A percentile compares a stretch with the other conserved stretches of the same genome.
These are phyloP conservation scores for Clavispora carvajalis DNA, from an alignment of 805 yeast genomes.

Conservation along the genomic window DNA sequence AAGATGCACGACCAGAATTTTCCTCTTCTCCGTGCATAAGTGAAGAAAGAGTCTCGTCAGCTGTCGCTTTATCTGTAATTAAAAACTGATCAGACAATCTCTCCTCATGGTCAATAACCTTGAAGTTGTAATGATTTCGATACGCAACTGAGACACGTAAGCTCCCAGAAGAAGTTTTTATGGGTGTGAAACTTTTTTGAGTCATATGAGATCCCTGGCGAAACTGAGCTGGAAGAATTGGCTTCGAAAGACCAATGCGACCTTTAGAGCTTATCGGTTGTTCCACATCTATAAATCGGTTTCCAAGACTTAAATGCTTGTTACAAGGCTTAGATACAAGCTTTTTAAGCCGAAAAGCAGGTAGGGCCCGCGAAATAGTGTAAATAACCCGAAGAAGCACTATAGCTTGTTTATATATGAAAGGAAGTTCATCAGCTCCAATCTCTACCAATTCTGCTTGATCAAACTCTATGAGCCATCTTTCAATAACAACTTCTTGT, in stretches of 20 bases:
- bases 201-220: slow-evolving; percentile 45
- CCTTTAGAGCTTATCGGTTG: slow-evolving; percentile 77
- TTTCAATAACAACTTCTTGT: slow-evolving; percentile 83
- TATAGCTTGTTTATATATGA: slow-evolving; percentile 68
- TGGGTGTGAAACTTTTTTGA: slow-evolving; percentile 62
- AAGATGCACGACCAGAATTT: neutral
- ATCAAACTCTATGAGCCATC: slow-evolving; percentile 88
- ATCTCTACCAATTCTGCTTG: slow-evolving; percentile 33
- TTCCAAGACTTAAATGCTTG: slow-evolving; percentile 42
- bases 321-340: slow-evolving; percentile 15
- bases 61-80: slow-evolving; percentile 33
- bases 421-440: slow-evolving; percentile 51
- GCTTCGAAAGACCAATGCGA: slow-evolving; percentile 75
- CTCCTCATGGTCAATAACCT: slow-evolving; percentile 62
- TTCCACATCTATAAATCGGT: slow-evolving; percentile 69
- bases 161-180: slow-evolving; percentile 71
- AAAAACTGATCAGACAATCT: slow-evolving; percentile 54
- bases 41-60: neutral
- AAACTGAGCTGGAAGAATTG: slow-evolving; percentile 44
- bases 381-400: slow-evolving; percentile 70
- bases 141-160: slow-evolving; percentile 74
- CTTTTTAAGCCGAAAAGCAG: slow-evolving; percentile 58
- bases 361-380: slow-evolving; percentile 62
- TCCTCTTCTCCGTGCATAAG: neutral
- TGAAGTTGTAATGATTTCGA: slow-evolving; percentile 65